Conservation (phyloP, 1,284 basidiomycete species). For the Sporisorium iseilematis-ciliati region DNA sequence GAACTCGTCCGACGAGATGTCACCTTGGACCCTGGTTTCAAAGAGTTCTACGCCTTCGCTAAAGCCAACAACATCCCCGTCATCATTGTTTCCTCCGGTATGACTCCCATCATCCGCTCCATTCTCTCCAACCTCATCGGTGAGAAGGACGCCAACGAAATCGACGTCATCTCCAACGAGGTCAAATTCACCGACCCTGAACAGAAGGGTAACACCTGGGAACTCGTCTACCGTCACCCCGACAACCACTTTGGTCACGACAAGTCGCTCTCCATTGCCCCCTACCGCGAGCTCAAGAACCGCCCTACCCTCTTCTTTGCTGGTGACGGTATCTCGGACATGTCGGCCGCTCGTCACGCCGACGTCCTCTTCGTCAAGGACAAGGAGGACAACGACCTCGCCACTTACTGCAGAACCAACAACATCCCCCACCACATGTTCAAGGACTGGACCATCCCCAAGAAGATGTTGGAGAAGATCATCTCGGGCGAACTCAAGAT, state of each 20-base stretch:
- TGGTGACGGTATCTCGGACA: constrained; percentile 69
- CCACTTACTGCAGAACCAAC: constrained; percentile 65
- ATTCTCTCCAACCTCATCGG: constrained; percentile 69
- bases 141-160: constrained; percentile 67
- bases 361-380: constrained; percentile 69
- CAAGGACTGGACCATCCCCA: constrained; percentile 66
- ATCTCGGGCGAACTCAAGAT: constrained; percentile 51
- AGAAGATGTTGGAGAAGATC: constrained; percentile 62
- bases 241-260: constrained; percentile 69
- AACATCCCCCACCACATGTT: constrained; percentile 67
- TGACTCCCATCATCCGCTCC: constrained; percentile 68
- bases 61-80: constrained; percentile 68
- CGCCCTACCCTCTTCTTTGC: constrained; percentile 68
- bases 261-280: constrained; percentile 67
- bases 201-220: constrained; percentile 65
- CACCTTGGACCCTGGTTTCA: constrained; percentile 69
- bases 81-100: constrained; percentile 68
- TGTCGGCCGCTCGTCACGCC: constrained; percentile 69
- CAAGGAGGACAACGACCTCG: constrained; percentile 69
- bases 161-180: constrained; percentile 68
- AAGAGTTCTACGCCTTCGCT: constrained; percentile 68
- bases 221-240: constrained; percentile 68
- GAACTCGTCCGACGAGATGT: constrained; percentile 66
- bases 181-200: constrained; percentile 68
- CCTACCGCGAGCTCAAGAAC: constrained; percentile 66